phyloP scores from a whole-genome alignment of 2,329 filamentous ascomycete species.

The Paracorniculantispora psalliotae region DNA sequence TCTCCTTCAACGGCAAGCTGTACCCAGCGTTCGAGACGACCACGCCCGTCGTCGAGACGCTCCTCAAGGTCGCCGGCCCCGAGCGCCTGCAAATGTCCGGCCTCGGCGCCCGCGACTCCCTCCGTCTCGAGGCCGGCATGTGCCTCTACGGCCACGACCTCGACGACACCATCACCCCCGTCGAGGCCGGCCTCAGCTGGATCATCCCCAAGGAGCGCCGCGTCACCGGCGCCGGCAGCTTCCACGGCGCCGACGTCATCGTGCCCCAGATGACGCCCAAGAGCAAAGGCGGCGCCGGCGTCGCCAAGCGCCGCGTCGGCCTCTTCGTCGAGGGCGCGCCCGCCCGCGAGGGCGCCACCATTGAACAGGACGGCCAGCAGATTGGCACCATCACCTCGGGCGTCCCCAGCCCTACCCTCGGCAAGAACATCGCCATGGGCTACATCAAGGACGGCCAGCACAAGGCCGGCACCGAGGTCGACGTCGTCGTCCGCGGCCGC shows the following conservation, averaged over 20 bases:
- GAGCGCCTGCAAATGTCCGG: slow-evolving; percentile 72
- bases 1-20: slow-evolving; percentile 61
- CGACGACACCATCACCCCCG: slow-evolving; percentile 64
- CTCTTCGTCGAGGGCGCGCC: slow-evolving; percentile 80
- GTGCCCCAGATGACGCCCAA: slow-evolving; percentile 69
- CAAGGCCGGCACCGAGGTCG: slow-evolving; percentile 77
- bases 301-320: slow-evolving; percentile 70
- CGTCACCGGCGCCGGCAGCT: slow-evolving; percentile 55
- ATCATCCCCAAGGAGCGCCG: slow-evolving; percentile 76
- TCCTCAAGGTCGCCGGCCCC: slow-evolving; percentile 60
- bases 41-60: slow-evolving; percentile 58
- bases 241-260: slow-evolving; percentile 78
- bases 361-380: slow-evolving; percentile 61
- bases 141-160: slow-evolving; percentile 99
- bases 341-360: slow-evolving; percentile 80
- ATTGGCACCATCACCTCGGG: slow-evolving; percentile 85
- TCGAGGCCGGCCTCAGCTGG: slow-evolving; percentile 62
- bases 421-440: slow-evolving; percentile 93
- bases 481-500: slow-evolving; percentile 72
- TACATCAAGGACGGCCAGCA: slow-evolving; percentile 79
- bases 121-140: slow-evolving; percentile 95
- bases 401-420: slow-evolving; percentile 78
- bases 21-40: slow-evolving; percentile 34
- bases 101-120: slow-evolving; percentile 83
- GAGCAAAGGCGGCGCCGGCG: slow-evolving; percentile 66